A percentile compares a stretch with the other conserved stretches of the same genome.
Evolutionary conservation across 768 basidiomycete species (phyloP).

Genomic region (Calocera viscosa): DNA sequence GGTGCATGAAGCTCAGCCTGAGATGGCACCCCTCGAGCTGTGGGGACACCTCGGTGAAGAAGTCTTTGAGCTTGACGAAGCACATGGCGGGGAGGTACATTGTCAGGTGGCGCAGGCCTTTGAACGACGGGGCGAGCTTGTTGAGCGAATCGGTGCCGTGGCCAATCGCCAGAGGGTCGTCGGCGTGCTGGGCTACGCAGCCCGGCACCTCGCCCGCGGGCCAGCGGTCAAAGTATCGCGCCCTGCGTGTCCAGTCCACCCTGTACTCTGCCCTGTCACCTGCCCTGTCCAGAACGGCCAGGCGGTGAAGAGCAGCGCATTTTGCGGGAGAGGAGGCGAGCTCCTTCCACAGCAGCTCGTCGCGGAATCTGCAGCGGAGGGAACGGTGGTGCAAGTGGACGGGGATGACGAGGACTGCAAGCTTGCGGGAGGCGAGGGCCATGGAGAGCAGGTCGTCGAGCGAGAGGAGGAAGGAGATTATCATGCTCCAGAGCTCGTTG

Average conservation of each 20-base stretch:
- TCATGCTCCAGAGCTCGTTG: neutral
- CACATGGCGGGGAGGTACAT: conserved; percentile 6
- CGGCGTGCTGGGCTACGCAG: neutral
- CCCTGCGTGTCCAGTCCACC: neutral
- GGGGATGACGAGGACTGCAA: neutral
- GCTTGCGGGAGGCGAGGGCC: neutral
- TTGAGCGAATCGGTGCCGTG: neutral
- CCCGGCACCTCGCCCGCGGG: neutral
- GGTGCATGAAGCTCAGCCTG: neutral
- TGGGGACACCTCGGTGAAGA: neutral
- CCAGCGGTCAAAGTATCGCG: neutral
- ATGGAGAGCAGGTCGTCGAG: neutral
- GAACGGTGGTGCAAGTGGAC: conserved; percentile 1
- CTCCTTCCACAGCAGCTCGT: neutral
- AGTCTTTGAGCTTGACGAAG: neutral
- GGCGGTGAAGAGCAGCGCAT: neutral
- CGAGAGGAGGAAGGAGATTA: neutral
- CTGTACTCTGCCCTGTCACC: neutral
- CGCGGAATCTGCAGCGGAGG: neutral
- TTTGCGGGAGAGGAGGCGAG: neutral
- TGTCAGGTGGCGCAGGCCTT: neutral
- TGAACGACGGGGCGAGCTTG: neutral
- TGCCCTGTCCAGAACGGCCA: neutral
- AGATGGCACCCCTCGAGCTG: neutral
- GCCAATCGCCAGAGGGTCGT: neutral